Evolutionary conservation across 2,329 filamentous ascomycete genomes (phyloP).

Genomic region (Botrytis squamosa): DNA sequence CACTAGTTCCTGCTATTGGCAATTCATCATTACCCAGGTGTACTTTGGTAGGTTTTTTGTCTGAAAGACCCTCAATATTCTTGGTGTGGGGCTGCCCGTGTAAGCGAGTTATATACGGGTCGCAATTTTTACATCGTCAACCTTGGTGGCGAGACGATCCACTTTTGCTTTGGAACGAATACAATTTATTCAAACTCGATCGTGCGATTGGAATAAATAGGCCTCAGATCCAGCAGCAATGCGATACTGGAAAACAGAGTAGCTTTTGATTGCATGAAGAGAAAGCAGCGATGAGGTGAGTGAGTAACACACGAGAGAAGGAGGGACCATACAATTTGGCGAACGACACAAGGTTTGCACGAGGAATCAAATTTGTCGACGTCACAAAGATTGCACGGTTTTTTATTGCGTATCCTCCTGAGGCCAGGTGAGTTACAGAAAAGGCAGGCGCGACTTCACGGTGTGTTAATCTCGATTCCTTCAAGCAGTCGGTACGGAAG

Average conservation of each 20-base stretch:
- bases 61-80: not conserved
- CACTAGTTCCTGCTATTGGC: not conserved
- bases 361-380: not conserved
- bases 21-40: not conserved
- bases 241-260: not conserved
- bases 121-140: not conserved
- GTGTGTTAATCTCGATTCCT: not conserved
- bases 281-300: not conserved
- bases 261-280: not conserved
- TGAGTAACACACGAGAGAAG: not conserved
- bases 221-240: not conserved
- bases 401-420: not conserved
- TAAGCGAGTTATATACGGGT: not conserved
- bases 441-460: not conserved
- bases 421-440: not conserved
- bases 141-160: not conserved
- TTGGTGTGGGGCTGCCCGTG: not conserved
- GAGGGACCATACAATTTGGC: not conserved
- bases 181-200: not conserved
- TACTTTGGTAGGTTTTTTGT: not conserved
- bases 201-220: fast-evolving
- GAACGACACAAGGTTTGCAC: not conserved
- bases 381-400: not conserved
- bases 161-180: not conserved
- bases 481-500: not conserved